Base-by-base conservation (phyloP, 805 yeast genomes). In the Lipomyces kockii region DNA sequence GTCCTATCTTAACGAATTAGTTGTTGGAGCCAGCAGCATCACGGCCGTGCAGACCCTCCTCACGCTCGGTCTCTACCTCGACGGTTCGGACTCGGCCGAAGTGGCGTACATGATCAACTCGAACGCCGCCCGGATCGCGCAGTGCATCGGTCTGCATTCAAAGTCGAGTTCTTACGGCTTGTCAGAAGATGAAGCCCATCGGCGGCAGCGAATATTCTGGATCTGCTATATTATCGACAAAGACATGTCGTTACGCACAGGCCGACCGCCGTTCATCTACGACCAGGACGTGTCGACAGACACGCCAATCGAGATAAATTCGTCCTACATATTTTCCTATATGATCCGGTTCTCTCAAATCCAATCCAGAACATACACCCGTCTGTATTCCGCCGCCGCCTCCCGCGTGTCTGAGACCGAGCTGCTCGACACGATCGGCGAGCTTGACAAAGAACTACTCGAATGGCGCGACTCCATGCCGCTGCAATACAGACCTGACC, bases 391-490 rank as follows among this genome's bases (percentile, higher is more conserved):
- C 25, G 63, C 69, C 9, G 52, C 60, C 9, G 70, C 72, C 17
- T 20, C 63, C 2, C 49, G 39, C 11, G 46, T 68, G 3, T 57
- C 71, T 7, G 70, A 63, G 25, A 49, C 29, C 54, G 71, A 72
- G 56, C 53, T 73, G 25, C 56, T 72, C 17, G 70, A 72, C 14
- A 39, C 67, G 9, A 64, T 72, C 37, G 74, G 74, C 20, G 68
- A 68, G 37, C 67, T 72, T 14, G 75, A 72, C 59, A 57, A 49
- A 54, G 73, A 71, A 57, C 61, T 72, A 14, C 63, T 68, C 2
- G 70, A 66, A 53, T 72, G 75, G 74, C 65, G 72, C 9, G 75
- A 71, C 35, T 54, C 69, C 14, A 53, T 72, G 49, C 75, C 75
- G 27, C 53, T 66, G 29, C 62, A 60, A 17, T 63, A 61, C 53